Conservation (phyloP, 78 protist genomes). For the Chrysochromulina parva region DNA sequence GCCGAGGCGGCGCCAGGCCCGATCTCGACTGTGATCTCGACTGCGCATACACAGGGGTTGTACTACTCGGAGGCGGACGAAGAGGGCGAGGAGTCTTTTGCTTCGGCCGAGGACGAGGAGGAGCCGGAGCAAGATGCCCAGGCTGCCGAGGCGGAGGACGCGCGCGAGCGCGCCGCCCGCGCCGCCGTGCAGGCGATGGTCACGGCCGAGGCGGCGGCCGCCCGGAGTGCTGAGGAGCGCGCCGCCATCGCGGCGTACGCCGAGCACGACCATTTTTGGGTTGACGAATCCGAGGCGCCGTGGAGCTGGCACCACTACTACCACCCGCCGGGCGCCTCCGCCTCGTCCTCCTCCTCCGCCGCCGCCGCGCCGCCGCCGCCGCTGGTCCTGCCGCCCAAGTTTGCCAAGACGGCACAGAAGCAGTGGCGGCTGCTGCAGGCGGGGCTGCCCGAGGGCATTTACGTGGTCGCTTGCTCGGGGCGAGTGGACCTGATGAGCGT, state of each 20-base stretch:
- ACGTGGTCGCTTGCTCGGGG: constrained; percentile 24
- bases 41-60: too few relatives aligned
- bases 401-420: constrained; percentile 4
- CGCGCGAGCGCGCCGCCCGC: too few relatives aligned
- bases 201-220: too few relatives aligned
- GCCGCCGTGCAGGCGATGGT: too few relatives aligned
- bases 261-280: neutral
- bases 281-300: neutral
- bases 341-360: neutral
- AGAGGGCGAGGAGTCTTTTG: neutral
- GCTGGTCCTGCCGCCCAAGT: neutral
- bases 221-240: too few relatives aligned
- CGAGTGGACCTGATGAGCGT: constrained; percentile 38
- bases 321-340: too few relatives aligned
- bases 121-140: neutral
- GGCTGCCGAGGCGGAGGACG: neutral
- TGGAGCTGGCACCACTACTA: too few relatives aligned
- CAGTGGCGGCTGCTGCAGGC: constrained; percentile 36
- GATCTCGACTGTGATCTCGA: too few relatives aligned
- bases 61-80: neutral
- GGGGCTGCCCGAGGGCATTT: constrained; percentile 39
- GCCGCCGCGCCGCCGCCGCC: too few relatives aligned
- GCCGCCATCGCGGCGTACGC: neutral
- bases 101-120: neutral
- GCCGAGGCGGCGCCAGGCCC: too few relatives aligned